Conservation (phyloP, 805 yeast genomes). For the Cyberlindnera mycetangii region DNA sequence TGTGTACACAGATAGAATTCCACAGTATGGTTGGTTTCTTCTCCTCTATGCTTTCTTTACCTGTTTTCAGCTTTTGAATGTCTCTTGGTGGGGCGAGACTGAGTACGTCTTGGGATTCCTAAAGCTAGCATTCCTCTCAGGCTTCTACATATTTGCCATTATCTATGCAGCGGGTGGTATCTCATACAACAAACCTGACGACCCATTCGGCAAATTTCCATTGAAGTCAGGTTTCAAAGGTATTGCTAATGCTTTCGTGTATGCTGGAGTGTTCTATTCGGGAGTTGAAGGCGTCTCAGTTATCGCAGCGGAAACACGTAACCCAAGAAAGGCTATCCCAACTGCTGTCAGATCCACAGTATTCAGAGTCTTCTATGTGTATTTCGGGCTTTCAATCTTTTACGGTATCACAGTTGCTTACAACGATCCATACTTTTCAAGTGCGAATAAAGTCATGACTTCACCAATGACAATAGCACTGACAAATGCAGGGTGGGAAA, state of each 20-base stretch:
- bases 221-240: slow-evolving; percentile 49
- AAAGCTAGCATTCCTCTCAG: slow-evolving; percentile 45
- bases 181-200: slow-evolving; percentile 31
- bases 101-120: slow-evolving; percentile 52
- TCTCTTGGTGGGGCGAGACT: slow-evolving; percentile 53
- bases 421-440: slow-evolving; percentile 48
- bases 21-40: slow-evolving; percentile 54
- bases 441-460: slow-evolving; percentile 38
- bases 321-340: slow-evolving; percentile 70
- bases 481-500: too few relatives aligned
- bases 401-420: slow-evolving; percentile 69
- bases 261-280: slow-evolving; percentile 73
- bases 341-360: slow-evolving; percentile 65
- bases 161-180: slow-evolving; percentile 43
- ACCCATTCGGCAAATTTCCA: slow-evolving; percentile 33
- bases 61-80: slow-evolving; percentile 48
- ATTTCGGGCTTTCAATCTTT: slow-evolving; percentile 60
- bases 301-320: slow-evolving; percentile 68
- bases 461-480: slow-evolving; percentile 76
- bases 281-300: slow-evolving; percentile 77
- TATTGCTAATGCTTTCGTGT: slow-evolving; percentile 58
- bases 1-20: slow-evolving; percentile 50
- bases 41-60: slow-evolving; percentile 52
- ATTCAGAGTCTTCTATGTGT: slow-evolving; percentile 61
- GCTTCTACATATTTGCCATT: slow-evolving; percentile 51